phyloP scores from a whole-genome alignment of 2,329 filamentous ascomycete genomes.

The Xylariales sp. region DNA sequence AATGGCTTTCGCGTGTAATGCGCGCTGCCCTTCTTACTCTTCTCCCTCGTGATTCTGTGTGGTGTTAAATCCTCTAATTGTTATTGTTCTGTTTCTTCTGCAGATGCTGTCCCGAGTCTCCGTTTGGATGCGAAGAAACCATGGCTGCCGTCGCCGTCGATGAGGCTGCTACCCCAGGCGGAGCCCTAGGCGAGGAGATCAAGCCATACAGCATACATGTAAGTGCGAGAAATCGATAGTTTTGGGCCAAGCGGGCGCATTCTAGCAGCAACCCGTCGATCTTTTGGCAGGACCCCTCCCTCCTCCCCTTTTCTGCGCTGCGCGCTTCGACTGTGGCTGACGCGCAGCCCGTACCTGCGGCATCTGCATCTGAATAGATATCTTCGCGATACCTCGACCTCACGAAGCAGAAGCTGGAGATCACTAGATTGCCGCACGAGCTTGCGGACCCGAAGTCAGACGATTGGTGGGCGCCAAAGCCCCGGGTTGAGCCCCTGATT shows the following conservation, averaged over 20 bases:
- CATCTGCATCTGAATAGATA: slow-evolving; percentile 46
- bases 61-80: neutral
- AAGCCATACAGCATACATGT: slow-evolving; percentile 55
- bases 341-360: no score
- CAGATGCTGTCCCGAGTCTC: slow-evolving; percentile 7
- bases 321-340: slow-evolving; percentile 22
- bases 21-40: no score
- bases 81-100: neutral
- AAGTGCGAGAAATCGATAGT: no score
- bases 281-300: no score
- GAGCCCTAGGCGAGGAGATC: slow-evolving; percentile 34
- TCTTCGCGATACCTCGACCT: slow-evolving; percentile 64
- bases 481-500: slow-evolving; percentile 58
- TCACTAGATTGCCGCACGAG: slow-evolving; percentile 62
- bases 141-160: slow-evolving; percentile 9
- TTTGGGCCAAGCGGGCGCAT: neutral
- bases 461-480: slow-evolving; percentile 57
- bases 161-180: slow-evolving; percentile 2
- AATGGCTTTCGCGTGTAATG: no score
- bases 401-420: slow-evolving; percentile 62
- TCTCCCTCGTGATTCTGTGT: neutral
- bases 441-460: slow-evolving; percentile 39
- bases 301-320: no score
- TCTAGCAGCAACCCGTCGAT: slow-evolving; percentile 3
- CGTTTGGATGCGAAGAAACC: no score